Conservation (phyloP, 805 yeast species). For the Wickerhamomyces rabaulensis region DNA sequence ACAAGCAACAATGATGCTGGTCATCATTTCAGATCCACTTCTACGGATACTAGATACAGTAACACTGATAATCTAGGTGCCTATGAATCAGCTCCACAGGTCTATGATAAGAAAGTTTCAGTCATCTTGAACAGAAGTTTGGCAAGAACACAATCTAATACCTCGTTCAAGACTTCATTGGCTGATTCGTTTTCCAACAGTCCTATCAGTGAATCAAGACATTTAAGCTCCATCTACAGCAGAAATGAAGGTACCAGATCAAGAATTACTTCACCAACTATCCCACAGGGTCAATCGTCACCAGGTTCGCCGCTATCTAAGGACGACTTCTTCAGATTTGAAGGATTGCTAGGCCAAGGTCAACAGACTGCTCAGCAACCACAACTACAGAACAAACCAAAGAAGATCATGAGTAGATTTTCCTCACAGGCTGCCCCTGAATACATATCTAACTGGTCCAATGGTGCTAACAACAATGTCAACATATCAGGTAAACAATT, state of each 20-base stretch:
- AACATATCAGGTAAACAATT: slow-evolving; percentile 1
- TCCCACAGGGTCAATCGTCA: slow-evolving; percentile 12
- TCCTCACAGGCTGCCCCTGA: slow-evolving; percentile 14
- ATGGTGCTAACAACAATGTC: slow-evolving; percentile 4
- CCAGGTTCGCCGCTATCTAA: slow-evolving; percentile 23
- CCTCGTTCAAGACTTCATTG: slow-evolving; percentile 70
- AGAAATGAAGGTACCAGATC: slow-evolving; percentile 7
- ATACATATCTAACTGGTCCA: slow-evolving; percentile 15
- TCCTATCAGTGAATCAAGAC: slow-evolving; percentile 21
- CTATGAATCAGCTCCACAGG: slow-evolving; percentile 70
- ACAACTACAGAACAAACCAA: slow-evolving; percentile 5
- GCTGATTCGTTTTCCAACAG: slow-evolving; percentile 56
- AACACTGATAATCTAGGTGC: slow-evolving; percentile 41
- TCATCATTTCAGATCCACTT: slow-evolving; percentile 35
- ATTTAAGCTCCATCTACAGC: slow-evolving; percentile 19
- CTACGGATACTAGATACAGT: slow-evolving; percentile 59
- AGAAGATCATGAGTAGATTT: slow-evolving; percentile 15
- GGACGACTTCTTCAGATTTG: slow-evolving; percentile 43
- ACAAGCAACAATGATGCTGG: slow-evolving; percentile 22
- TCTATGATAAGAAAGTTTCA: slow-evolving; percentile 75
- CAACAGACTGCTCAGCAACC: neutral
- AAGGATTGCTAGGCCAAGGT: slow-evolving; percentile 25
- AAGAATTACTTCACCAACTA: slow-evolving; percentile 16
- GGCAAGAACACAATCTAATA: slow-evolving; percentile 67
- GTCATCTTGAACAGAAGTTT: slow-evolving; percentile 67